Evolutionary conservation across 805 yeast genomes (phyloP).

Genomic region (Kodamaea leandrae): DNA sequence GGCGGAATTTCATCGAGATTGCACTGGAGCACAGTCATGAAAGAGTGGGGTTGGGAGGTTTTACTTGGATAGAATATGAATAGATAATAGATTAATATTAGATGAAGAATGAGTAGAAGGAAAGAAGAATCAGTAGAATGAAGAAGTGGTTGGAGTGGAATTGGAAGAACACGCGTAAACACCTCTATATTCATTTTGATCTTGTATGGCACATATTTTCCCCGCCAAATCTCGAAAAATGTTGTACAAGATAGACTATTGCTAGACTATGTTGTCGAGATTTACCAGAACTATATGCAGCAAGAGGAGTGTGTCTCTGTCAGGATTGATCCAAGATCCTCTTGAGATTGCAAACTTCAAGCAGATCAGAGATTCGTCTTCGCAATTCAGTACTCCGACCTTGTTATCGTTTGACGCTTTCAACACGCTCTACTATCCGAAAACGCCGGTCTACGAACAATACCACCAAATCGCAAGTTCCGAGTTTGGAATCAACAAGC

Average conservation of each 20-base stretch:
- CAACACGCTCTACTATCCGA: constrained; percentile 62
- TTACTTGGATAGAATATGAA: constrained; percentile 40
- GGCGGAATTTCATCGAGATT: constrained; percentile 48
- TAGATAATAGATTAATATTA: background rate
- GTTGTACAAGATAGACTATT: too few relatives aligned
- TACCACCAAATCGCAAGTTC: constrained; percentile 47
- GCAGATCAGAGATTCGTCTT: constrained; percentile 24
- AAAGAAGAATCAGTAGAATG: too few relatives aligned
- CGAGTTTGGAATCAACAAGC: constrained; percentile 41
- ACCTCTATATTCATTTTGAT: too few relatives aligned
- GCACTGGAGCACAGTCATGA: constrained; percentile 71
- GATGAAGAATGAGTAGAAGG: too few relatives aligned
- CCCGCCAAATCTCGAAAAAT: too few relatives aligned
- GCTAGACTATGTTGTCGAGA: background rate
- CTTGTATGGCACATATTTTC: too few relatives aligned
- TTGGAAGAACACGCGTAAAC: too few relatives aligned
- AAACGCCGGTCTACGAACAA: constrained; percentile 50
- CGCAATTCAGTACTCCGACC: constrained; percentile 35
- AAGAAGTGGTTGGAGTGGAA: too few relatives aligned
- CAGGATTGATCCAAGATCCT: constrained; percentile 22
- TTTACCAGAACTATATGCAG: constrained; percentile 1
- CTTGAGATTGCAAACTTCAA: constrained; percentile 22
- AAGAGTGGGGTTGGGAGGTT: constrained; percentile 77
- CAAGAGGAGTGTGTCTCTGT: background rate
- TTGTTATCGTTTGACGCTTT: constrained; percentile 67